Conservation (phyloP, 805 yeast species). For the Kazachstania taianensis region DNA sequence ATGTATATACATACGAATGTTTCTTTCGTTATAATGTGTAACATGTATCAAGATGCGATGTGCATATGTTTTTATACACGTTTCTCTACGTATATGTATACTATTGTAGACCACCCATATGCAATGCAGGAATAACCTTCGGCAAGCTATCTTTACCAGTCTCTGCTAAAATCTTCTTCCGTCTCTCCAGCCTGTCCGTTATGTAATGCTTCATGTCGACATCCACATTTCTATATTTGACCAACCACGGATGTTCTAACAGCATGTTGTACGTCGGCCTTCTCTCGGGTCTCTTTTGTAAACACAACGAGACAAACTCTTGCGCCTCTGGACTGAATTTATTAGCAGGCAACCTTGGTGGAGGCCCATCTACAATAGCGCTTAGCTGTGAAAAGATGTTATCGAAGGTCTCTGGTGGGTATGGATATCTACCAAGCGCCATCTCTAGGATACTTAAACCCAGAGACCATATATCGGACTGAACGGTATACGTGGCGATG, state of each 20-base stretch:
- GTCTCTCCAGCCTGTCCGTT: constrained; percentile 26
- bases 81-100: no score
- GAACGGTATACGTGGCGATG: constrained; percentile 77
- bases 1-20: no score
- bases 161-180: constrained; percentile 19
- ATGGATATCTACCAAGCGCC: constrained; percentile 89
- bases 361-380: constrained; percentile 94
- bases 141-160: constrained; percentile 21
- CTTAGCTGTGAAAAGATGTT: constrained; percentile 86
- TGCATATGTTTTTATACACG: no score
- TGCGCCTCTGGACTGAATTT: constrained; percentile 67
- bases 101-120: constrained; percentile 27
- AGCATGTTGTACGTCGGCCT: constrained; percentile 76
- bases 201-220: constrained; percentile 32
- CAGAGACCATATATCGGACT: constrained; percentile 91
- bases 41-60: no score
- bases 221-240: constrained; percentile 36
- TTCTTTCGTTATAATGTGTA: no score
- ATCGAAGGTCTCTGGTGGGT: constrained; percentile 86
- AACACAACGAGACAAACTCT: constrained; percentile 65
- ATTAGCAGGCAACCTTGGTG: constrained; percentile 63
- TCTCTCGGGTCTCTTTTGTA: constrained; percentile 68
- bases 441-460: constrained; percentile 82
- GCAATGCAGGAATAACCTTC: constrained; percentile 28
- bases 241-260: constrained; percentile 77